Evolutionary conservation across 2,329 filamentous ascomycete genomes (phyloP).

Genomic region (Trichoderma asperellum): DNA sequence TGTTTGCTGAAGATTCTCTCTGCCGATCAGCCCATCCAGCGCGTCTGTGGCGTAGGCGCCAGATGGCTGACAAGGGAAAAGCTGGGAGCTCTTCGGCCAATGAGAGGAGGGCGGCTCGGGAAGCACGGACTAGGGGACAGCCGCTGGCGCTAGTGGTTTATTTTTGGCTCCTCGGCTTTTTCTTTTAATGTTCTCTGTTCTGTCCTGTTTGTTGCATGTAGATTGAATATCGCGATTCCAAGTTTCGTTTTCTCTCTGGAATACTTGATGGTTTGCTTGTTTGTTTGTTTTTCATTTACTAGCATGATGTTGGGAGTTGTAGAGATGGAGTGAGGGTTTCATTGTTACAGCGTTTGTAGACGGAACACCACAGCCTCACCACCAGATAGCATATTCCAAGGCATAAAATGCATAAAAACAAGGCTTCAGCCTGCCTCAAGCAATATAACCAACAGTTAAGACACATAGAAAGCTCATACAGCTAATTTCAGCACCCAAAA

Average conservation of each 20-base stretch:
- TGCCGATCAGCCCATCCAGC: not conserved
- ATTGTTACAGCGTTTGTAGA: not conserved
- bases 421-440: not conserved
- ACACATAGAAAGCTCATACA: not conserved
- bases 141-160: conserved; percentile 24
- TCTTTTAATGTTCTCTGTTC: too few relatives aligned
- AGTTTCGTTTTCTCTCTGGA: not conserved
- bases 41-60: not conserved
- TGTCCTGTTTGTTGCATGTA: not conserved
- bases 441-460: not conserved
- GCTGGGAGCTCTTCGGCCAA: not conserved
- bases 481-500: not conserved
- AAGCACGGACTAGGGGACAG: conserved; percentile 4
- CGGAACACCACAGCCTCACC: not conserved
- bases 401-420: not conserved
- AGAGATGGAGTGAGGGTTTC: not conserved
- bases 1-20: not conserved
- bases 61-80: not conserved
- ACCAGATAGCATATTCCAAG: not conserved
- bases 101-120: conserved; percentile 22
- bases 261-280: not conserved
- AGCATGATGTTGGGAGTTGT: not conserved
- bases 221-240: not conserved
- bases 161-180: not conserved
- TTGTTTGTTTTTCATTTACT: not conserved